phyloP scores from a whole-genome alignment of 179 eudicot genomes.

The Patellifolia procumbens region DNA sequence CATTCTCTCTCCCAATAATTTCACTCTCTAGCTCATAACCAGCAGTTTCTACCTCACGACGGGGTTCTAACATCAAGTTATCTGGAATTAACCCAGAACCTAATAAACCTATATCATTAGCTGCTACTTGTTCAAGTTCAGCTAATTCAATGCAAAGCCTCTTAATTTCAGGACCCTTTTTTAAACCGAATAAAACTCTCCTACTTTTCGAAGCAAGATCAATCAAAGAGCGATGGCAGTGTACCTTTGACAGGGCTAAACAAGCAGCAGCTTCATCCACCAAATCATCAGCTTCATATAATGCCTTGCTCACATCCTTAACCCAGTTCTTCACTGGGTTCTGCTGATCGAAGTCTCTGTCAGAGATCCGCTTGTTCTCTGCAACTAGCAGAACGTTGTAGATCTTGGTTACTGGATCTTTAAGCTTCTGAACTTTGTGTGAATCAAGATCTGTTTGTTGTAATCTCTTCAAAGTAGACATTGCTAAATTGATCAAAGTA shows the following conservation, averaged over 20 bases:
- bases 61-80: not conserved
- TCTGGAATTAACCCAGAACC: too few relatives aligned
- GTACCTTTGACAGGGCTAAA: not conserved
- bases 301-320: not conserved
- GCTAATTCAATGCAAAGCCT: not conserved
- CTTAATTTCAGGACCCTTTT: not conserved
- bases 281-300: not conserved
- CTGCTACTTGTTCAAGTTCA: too few relatives aligned
- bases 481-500: too few relatives aligned
- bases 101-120: too few relatives aligned
- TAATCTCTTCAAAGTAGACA: not conserved
- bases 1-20: constrained; percentile 35
- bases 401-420: not conserved
- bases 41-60: too few relatives aligned
- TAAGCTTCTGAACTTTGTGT: not conserved
- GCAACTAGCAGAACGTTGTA: not conserved
- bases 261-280: not conserved
- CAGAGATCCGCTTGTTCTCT: too few relatives aligned
- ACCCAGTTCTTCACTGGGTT: too few relatives aligned
- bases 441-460: too few relatives aligned
- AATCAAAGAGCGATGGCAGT: too few relatives aligned
- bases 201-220: not conserved
- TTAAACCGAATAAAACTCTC: not conserved
- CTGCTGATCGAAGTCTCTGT: too few relatives aligned
- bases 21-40: not conserved